phyloP scores from a whole-genome alignment of 192 early-diverging fungal genomes.

The Rhizophagus clarus region DNA sequence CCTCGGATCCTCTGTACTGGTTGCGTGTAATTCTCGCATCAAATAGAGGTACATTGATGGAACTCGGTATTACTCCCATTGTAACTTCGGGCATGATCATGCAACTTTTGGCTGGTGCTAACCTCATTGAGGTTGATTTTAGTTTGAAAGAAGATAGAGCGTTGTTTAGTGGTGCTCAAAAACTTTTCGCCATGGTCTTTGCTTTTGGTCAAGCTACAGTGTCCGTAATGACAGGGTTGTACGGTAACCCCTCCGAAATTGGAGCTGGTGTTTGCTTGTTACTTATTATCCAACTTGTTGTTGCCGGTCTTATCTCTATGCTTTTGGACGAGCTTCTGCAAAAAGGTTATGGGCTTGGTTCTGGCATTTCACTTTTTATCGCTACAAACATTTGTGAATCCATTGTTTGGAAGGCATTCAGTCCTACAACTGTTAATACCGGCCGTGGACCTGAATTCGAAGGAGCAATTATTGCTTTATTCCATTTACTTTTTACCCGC shows the following conservation, averaged over 20 bases:
- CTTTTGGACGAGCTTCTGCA: constrained; percentile 99
- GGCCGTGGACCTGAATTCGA: constrained; percentile 99
- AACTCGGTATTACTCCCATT: constrained; percentile 99
- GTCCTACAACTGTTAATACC: constrained; percentile 96
- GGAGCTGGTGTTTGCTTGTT: constrained; percentile 96
- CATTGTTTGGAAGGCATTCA: constrained; percentile 99
- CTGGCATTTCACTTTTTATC: constrained; percentile 99
- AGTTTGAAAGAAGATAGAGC: constrained; percentile 98
- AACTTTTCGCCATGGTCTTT: constrained; percentile 98
- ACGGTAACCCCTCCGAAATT: constrained; percentile 94
- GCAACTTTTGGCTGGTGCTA: constrained; percentile 98
- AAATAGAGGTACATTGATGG: constrained; percentile 99
- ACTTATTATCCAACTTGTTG: constrained; percentile 94
- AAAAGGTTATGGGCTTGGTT: constrained; percentile 99
- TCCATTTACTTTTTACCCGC: constrained; percentile 94
- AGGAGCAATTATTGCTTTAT: constrained; percentile 94
- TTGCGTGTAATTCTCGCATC: constrained; percentile 99
- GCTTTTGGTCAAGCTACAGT: constrained; percentile 98
- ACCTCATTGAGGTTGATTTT: constrained; percentile 99
- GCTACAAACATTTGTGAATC: constrained; percentile 99
- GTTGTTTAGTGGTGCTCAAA: constrained; percentile 99
- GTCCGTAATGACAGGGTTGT: constrained; percentile 97
- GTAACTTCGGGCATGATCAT: constrained; percentile 99
- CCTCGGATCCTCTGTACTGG: constrained; percentile 99
- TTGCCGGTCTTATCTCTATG: constrained; percentile 97